Evolutionary conservation across 768 basidiomycete species (phyloP).

Genomic region (Termitomyces titanicus): DNA sequence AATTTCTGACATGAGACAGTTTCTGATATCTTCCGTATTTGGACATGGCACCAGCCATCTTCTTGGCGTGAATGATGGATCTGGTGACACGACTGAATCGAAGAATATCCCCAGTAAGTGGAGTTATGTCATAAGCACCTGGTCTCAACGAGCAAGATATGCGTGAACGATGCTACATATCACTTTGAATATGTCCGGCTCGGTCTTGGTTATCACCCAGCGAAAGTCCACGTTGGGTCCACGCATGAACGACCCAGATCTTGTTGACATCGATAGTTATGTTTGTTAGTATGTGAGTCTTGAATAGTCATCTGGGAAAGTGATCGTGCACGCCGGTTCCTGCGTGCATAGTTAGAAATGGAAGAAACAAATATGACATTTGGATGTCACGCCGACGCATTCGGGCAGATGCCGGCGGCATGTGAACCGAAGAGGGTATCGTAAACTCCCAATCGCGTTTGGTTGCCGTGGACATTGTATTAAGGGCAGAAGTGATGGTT

Average conservation of each 20-base stretch:
- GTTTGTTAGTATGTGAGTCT: background rate
- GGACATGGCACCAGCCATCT: no score
- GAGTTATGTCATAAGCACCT: background rate
- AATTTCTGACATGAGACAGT: no score
- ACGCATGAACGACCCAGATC: background rate
- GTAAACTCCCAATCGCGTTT: background rate
- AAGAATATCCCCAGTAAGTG: background rate
- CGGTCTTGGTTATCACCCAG: no score
- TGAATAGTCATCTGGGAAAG: background rate
- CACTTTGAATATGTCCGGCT: background rate
- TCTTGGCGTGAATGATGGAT: background rate
- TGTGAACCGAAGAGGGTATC: background rate
- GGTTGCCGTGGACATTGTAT: background rate
- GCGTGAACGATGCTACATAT: background rate
- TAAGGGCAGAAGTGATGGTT: background rate
- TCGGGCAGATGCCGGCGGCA: background rate
- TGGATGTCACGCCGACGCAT: background rate
- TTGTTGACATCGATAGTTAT: no score
- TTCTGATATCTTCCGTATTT: no score
- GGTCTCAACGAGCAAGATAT: background rate
- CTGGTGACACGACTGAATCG: no score
- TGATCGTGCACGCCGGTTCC: background rate
- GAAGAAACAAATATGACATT: background rate
- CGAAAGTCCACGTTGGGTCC: no score
- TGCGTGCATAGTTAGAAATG: constrained; percentile 1